Percentiles rank a stretch among this genome's conserved stretches.
Evolutionary conservation across 208 protist genomes (phyloP).

Genomic region (Trypanosoma vivax): DNA sequence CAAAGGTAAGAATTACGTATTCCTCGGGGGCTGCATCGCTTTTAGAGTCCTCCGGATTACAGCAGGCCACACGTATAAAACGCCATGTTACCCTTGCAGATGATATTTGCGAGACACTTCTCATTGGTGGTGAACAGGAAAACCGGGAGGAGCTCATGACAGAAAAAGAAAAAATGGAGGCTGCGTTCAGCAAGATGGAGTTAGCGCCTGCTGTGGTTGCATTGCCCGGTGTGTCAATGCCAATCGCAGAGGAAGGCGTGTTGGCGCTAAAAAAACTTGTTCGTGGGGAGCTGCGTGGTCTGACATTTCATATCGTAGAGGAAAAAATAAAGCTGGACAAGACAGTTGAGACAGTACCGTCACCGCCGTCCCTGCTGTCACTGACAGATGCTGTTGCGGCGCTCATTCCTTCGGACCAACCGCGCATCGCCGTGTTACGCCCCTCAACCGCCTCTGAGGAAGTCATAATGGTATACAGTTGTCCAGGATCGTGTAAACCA

Average conservation of each 20-base stretch:
- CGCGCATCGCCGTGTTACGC: conserved; percentile 27
- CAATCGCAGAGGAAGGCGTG: conserved; percentile 27
- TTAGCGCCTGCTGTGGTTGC: conserved; percentile 45
- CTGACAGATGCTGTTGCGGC: conserved; percentile 12
- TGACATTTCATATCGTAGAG: conserved; percentile 41
- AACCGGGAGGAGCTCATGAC: conserved; percentile 59
- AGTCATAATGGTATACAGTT: conserved; percentile 70
- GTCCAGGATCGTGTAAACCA: conserved; percentile 45
- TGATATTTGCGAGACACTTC: conserved; percentile 38
- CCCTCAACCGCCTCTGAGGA: conserved; percentile 15
- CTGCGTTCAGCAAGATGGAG: conserved; percentile 52
- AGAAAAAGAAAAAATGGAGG: conserved; percentile 45
- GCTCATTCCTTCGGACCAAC: conserved; percentile 22
- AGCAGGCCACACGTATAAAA: not conserved
- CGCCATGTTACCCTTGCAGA: conserved; percentile 23
- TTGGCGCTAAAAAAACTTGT: conserved; percentile 31
- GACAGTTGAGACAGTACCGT: conserved; percentile 1
- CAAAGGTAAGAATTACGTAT: conserved; percentile 64
- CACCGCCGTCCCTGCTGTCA: not conserved
- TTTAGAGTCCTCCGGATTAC: conserved; percentile 16
- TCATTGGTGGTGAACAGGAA: conserved; percentile 26
- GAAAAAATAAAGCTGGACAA: conserved; percentile 20
- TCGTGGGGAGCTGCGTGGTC: conserved; percentile 21
- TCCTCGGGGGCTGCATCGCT: conserved; percentile 34
- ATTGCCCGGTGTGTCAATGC: conserved; percentile 51